phyloP scores from a whole-genome alignment of 306 rosid genomes.

The Ormosia semicastrata region DNA sequence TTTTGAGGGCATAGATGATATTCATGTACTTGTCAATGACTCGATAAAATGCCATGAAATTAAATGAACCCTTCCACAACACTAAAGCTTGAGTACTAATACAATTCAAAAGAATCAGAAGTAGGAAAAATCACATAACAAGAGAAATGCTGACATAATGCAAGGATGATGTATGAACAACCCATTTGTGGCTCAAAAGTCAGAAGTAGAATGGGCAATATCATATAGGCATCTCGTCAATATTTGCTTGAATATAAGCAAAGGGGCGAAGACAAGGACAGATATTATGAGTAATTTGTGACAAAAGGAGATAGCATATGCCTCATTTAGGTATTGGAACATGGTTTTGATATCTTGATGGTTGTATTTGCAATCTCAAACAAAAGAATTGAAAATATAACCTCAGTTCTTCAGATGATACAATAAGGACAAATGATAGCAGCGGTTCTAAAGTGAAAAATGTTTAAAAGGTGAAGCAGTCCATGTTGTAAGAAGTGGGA shows the following conservation, averaged over 20 bases:
- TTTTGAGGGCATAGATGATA: conserved; percentile 10
- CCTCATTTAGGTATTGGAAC: not conserved
- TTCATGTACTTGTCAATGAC: not conserved
- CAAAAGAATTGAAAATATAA: not conserved
- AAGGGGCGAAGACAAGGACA: not conserved
- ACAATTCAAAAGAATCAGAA: not conserved
- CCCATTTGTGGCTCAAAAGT: not conserved
- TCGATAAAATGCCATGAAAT: not conserved
- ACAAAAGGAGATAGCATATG: not conserved
- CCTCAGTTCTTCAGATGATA: not conserved
- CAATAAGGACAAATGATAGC: not conserved
- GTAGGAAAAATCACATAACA: not conserved
- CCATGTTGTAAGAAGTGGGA: not conserved
- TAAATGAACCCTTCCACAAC: not conserved
- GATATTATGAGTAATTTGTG: not conserved
- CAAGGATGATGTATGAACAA: not conserved
- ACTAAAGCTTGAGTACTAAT: not conserved
- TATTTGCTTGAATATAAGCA: not conserved
- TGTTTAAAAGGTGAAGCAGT: conserved; percentile 1
- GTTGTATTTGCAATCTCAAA: not conserved
- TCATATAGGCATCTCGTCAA: not conserved
- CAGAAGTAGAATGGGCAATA: not conserved
- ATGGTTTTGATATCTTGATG: not conserved
- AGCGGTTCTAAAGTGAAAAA: not conserved
- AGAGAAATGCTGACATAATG: not conserved